Conservation (phyloP, 495 filamentous ascomycete species). For the Clavariopsis aquatica region DNA sequence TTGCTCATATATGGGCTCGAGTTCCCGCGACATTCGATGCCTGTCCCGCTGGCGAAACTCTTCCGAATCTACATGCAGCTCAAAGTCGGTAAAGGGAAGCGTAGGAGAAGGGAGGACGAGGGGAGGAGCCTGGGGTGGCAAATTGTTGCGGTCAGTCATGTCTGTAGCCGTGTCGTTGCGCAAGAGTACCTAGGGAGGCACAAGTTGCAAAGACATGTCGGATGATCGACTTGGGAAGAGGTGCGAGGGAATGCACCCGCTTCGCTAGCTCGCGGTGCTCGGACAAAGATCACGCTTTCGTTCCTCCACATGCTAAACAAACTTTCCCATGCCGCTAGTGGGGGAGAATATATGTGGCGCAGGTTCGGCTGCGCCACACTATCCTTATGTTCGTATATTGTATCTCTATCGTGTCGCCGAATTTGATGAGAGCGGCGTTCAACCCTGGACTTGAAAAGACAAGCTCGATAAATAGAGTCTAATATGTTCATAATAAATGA, state of each 20-base stretch:
- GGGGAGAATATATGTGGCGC: neutral
- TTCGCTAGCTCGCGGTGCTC: neutral
- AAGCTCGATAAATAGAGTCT: no score
- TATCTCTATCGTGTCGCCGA: no score
- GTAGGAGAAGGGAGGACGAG: conserved; percentile 21
- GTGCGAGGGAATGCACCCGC: neutral
- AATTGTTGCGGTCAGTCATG: conserved; percentile 14
- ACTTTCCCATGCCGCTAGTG: neutral
- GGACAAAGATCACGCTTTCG: neutral
- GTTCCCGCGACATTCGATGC: conserved; percentile 27
- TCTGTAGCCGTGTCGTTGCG: neutral
- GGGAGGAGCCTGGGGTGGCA: conserved; percentile 15
- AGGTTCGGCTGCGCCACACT: neutral
- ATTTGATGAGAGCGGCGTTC: no score
- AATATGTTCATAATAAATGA: no score
- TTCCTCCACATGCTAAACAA: neutral
- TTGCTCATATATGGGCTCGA: conserved; percentile 17
- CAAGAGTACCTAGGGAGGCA: conserved; percentile 6
- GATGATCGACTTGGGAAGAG: neutral
- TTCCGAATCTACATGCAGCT: conserved; percentile 33
- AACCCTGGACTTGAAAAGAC: no score
- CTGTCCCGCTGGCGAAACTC: conserved; percentile 17
- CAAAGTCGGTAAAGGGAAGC: conserved; percentile 2
- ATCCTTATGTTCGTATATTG: no score
- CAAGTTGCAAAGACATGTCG: neutral